Base-by-base conservation (phyloP, 2,329 filamentous ascomycete species). In the Trichocomaceae sp. region DNA sequence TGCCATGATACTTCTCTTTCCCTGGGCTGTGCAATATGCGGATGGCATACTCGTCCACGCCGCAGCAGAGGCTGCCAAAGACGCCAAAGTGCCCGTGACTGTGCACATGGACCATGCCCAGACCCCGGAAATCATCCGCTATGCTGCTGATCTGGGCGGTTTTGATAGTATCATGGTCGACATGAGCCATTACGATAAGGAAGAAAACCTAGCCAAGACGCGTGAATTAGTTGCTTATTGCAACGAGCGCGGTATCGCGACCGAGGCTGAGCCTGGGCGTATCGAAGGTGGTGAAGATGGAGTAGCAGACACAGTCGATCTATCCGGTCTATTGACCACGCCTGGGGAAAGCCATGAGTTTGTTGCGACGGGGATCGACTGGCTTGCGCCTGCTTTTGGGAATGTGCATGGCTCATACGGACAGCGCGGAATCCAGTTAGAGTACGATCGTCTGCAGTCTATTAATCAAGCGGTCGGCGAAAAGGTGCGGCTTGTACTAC, bases 121-220 rank as follows among this genome's bases (percentile, higher is more conserved):
- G 69, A 80, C 78, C 8, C 80, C 82, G 2, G 82, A 82, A 59
- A 81, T 83, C 31, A 82, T 85, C 59, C 78, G 79, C 15, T 74
- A 72, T 4, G 83, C 83, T 0, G 83, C 83, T 0, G 77, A 83
- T 61, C 77, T 81, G n/a, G 75, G 79, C 49, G 78, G 73, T 2
- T 88, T 88, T 61, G 85, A 88, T 69, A 82, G 79, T 59, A 87
- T 89, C 66, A 88, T 89, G 85, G 82, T 88, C 0, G 86, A 89
- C 69, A 89, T 89, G 85, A 82, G 78, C 56, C 85, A 88, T 65
- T 83, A 86, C 64, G 84, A 86, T 61, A 83, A 83, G 61, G 83
- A 79, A 52, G 84, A 88, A 71, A 89, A 89, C 64, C 73, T 90
- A 37, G 73, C 77, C 2, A 77, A 81, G 64, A 88, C 85, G 19